A percentile compares a stretch with the other conserved stretches of the same genome.
phyloP scores from a whole-genome alignment of 352 stramenopile species.

The Saprolegnia diclina region DNA sequence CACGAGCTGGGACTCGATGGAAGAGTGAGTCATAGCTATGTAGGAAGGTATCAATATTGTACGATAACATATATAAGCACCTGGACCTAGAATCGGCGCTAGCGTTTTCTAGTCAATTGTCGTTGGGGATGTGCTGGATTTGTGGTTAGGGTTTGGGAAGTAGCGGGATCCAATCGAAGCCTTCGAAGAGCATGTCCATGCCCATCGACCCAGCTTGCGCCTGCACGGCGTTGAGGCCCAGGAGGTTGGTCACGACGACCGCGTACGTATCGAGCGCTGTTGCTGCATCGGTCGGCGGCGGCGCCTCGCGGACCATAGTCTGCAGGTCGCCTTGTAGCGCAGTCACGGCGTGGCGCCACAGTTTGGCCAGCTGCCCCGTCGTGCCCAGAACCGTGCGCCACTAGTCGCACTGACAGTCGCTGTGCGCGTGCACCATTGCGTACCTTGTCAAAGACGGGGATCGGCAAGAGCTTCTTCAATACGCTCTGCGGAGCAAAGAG shows the following conservation, averaged over 20 bases:
- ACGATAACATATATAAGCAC: not conserved
- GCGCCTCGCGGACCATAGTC: constrained; percentile 5
- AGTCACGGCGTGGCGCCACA: constrained; percentile 14
- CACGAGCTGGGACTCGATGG: constrained; percentile 15
- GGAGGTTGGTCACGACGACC: constrained; percentile 41
- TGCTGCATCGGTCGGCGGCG: constrained; percentile 14
- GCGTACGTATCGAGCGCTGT: constrained; percentile 43
- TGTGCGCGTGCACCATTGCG: too few species aligned
- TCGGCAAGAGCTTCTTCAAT: constrained; percentile 16
- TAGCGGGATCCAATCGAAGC: constrained; percentile 60
- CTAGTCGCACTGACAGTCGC: not conserved
- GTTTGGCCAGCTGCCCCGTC: constrained; percentile 31
- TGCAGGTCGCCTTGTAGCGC: constrained; percentile 24
- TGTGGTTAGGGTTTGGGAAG: constrained; percentile 31
- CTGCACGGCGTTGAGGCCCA: constrained; percentile 45
- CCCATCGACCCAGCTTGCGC: constrained; percentile 62
- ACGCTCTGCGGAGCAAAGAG: not conserved
- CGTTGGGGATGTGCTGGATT: not conserved
- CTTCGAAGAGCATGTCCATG: constrained; percentile 48
- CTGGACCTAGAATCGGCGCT: too few species aligned
- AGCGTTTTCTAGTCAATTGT: too few species aligned
- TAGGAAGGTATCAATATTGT: not conserved
- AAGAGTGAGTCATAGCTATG: constrained; percentile 4
- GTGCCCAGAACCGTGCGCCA: constrained; percentile 17
- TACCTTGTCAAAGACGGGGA: not conserved